Percentiles rank a stretch among this genome's conserved stretches.
Evolutionary conservation across 2,329 filamentous ascomycete genomes (phyloP).

Genomic region (Leptoxyphium fumago): DNA sequence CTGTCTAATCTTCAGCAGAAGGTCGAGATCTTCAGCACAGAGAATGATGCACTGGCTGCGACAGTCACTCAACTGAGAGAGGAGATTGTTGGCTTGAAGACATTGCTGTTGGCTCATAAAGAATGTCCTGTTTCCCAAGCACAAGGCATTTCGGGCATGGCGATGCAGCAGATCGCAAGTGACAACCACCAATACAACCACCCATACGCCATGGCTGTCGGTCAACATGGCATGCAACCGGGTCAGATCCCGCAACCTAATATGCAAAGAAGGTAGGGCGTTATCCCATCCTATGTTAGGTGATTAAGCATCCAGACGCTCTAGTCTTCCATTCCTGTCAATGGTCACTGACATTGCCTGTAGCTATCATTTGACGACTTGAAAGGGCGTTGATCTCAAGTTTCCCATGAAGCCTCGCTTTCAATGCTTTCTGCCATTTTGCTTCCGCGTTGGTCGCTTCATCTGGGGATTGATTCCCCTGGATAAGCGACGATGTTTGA

Average conservation of each 20-base stretch:
- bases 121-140: slow-evolving; percentile 87
- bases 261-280: slow-evolving; percentile 22
- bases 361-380: no score
- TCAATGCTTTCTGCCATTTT: no score
- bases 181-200: slow-evolving; percentile 30
- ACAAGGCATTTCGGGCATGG: slow-evolving; percentile 49
- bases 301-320: no score
- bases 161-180: slow-evolving; percentile 36
- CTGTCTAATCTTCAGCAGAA: slow-evolving; percentile 86
- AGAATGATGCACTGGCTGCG: slow-evolving; percentile 75
- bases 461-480: no score
- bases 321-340: no score
- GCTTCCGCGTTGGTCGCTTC: no score
- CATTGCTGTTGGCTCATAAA: slow-evolving; percentile 81
- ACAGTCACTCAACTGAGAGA: slow-evolving; percentile 77
- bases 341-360: no score
- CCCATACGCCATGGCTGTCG: slow-evolving; percentile 33
- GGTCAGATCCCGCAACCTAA: slow-evolving; percentile 17
- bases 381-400: no score
- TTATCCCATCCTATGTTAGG: no score
- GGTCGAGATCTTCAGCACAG: slow-evolving; percentile 79
- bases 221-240: slow-evolving; percentile 16
- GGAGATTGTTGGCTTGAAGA: slow-evolving; percentile 91
- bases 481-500: no score
- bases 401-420: no score